phyloP scores from a whole-genome alignment of 1,284 basidiomycete genomes.

The Jaminaea rosea region DNA sequence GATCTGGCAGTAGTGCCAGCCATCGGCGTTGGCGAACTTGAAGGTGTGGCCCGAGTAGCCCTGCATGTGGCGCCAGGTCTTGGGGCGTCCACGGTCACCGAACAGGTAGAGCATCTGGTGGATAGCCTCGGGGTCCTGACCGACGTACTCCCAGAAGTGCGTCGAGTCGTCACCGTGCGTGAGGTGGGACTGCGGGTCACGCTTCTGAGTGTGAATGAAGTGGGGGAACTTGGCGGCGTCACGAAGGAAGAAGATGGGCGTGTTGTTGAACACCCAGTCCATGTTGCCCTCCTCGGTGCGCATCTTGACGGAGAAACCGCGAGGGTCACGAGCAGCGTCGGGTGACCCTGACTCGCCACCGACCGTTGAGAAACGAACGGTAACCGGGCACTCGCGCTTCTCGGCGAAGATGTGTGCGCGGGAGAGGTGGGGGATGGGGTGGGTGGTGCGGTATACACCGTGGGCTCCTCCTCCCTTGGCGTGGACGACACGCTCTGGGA shows the following conservation, averaged over 20 bases:
- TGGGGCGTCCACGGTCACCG: conserved; percentile 25
- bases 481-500: conserved; percentile 42
- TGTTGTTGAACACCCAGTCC: conserved; percentile 25
- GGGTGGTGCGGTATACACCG: conserved; percentile 25
- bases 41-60: conserved; percentile 29
- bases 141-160: conserved; percentile 28
- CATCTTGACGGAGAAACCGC: conserved; percentile 34
- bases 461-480: conserved; percentile 38
- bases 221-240: conserved; percentile 26
- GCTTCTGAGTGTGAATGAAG: conserved; percentile 32
- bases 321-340: conserved; percentile 17
- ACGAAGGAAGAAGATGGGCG: conserved; percentile 31
- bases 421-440: conserved; percentile 23
- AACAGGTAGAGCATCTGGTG: conserved; percentile 30
- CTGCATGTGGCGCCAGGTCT: conserved; percentile 19
- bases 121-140: conserved; percentile 18
- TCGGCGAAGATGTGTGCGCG: conserved; percentile 18
- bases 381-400: conserved; percentile 18
- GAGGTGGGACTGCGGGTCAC: conserved; percentile 10
- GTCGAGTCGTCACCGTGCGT: conserved; percentile 20
- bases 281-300: conserved; percentile 18
- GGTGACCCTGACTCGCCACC: conserved; percentile 61
- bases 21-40: conserved; percentile 27
- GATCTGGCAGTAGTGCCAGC: conserved; percentile 30
- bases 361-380: conserved; percentile 51